Base-by-base conservation (phyloP, 176 grass and related monocot species). In the Eleusine indica region DNA sequence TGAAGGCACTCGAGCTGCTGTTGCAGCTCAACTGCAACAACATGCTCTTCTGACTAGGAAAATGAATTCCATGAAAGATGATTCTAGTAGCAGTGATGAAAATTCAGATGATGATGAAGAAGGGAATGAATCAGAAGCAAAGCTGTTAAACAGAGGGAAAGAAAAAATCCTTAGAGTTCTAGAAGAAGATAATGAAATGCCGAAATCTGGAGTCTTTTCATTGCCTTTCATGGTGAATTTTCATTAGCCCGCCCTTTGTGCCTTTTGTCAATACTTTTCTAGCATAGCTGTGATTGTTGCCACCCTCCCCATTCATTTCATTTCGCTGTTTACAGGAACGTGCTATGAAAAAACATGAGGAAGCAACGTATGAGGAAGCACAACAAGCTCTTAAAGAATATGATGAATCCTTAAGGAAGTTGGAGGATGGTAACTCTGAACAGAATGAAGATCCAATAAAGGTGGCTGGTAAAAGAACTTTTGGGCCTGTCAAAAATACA, bases 201-300 rank as follows among this genome's bases (percentile, higher is more conserved):
- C 89, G 1, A 92, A 92, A 58, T 90, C 87, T 74, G 91, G 91
- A 77, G 80, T 95, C 65, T 94, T 95, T 78, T 87, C 91, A 6
- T 89, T 99, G 86, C 96, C 96, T 85, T 99, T 99, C 85, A 96
- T 99, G 93, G 96, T 96, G 76, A 6, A 16, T 14, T 79, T 88
- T 54, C 17, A 47, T 82, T 54, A 32, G 25, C n/a, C 13, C 48
- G 65, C 4, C 58, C 5, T 71, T 73, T 74, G 13, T 62, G 51
- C 51, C 75, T 81, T 83, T 83, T 75, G 37, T 67, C 66, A 83
- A 76, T 85, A 49, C 51, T 40, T 63, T 85, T 78, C 16, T 57
- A 66, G 8, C 35, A 48, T 61, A 56, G 11, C 14, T 74, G 78
- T 6, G 5, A 39, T 79, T 66, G 9, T 51, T 9, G 38, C 6